Conservation (phyloP, 352 stramenopile species). For the Phytophthora foliorum region DNA sequence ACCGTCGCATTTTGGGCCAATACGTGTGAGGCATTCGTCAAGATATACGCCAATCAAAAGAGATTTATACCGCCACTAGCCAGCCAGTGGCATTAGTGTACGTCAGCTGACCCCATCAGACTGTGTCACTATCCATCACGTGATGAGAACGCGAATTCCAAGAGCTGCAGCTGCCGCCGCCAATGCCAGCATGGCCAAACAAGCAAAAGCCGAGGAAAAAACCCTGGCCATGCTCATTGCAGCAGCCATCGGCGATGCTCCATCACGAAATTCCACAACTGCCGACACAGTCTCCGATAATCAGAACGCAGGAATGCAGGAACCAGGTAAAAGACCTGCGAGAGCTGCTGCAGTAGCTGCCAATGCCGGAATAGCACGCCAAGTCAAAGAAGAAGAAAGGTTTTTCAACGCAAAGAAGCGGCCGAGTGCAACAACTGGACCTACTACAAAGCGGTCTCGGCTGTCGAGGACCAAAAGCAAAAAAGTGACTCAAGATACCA, state of each 20-base stretch:
- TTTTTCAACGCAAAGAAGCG: constrained; percentile 27
- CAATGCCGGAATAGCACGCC: constrained; percentile 26
- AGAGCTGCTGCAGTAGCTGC: constrained; percentile 31
- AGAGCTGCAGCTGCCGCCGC: constrained; percentile 17
- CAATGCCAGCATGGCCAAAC: constrained; percentile 19
- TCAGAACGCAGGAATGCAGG: not conserved
- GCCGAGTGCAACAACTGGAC: not conserved
- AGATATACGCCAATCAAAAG: too few relatives aligned
- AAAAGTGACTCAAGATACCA: constrained; percentile 8
- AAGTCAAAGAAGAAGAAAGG: constrained; percentile 18
- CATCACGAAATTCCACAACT: not conserved
- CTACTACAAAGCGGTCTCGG: constrained; percentile 11
- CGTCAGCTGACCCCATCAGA: too few relatives aligned
- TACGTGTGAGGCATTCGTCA: too few relatives aligned
- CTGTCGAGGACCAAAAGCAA: not conserved
- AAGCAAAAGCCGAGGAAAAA: constrained; percentile 11
- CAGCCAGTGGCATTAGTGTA: too few relatives aligned
- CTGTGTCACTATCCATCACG: constrained; percentile 1
- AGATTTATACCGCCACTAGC: too few relatives aligned
- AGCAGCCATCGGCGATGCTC: not conserved
- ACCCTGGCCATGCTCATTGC: not conserved
- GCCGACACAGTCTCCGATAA: not conserved
- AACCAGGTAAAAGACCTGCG: constrained; percentile 5
- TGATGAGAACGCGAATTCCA: not conserved
- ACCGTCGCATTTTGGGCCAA: too few relatives aligned